These are phyloP conservation scores for Coccomyxa sp. DNA, from an alignment of 139 green algal species.

Conservation along the genomic window DNA sequence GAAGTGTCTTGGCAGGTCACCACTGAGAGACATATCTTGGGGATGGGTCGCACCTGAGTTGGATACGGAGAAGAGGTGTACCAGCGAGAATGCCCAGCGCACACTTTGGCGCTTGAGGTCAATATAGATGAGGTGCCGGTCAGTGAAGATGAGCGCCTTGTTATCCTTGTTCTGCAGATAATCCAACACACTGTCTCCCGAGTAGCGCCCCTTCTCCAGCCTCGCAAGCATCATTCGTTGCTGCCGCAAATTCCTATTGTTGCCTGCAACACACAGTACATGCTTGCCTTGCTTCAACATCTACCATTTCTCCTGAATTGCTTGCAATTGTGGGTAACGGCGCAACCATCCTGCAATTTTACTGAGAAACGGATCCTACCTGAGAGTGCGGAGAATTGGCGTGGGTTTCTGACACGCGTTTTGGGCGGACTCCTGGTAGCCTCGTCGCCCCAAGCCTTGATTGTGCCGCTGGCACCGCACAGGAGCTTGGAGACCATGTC, in stretches of 20 bases:
- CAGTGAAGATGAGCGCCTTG: slow-evolving; percentile 31
- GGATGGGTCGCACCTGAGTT: neutral
- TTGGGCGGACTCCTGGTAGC: neutral
- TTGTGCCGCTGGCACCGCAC: slow-evolving; percentile 1
- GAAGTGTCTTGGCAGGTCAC: neutral
- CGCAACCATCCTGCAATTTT: neutral
- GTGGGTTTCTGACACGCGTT: slow-evolving; percentile 19
- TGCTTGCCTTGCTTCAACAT: neutral
- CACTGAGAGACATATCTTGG: neutral
- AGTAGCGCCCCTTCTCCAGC: slow-evolving; percentile 18
- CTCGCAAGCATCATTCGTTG: slow-evolving; percentile 10
- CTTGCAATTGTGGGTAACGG: no score
- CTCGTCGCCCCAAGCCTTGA: neutral
- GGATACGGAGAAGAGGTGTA: slow-evolving; percentile 15
- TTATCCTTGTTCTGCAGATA: slow-evolving; percentile 37
- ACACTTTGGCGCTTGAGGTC: slow-evolving; percentile 16
- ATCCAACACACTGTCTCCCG: slow-evolving; percentile 21
- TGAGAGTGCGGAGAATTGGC: slow-evolving; percentile 17
- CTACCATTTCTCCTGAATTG: neutral
- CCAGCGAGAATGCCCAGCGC: slow-evolving; percentile 24
- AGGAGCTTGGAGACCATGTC: slow-evolving; percentile 36
- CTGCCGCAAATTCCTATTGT: slow-evolving; percentile 4
- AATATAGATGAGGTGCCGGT: slow-evolving; percentile 26
- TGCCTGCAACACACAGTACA: neutral
- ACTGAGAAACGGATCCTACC: neutral